Percentiles rank a stretch among this genome's conserved stretches.
Evolutionary conservation across 2,329 filamentous ascomycete species (phyloP).

Genomic region (Plenodomus lindquistii): DNA sequence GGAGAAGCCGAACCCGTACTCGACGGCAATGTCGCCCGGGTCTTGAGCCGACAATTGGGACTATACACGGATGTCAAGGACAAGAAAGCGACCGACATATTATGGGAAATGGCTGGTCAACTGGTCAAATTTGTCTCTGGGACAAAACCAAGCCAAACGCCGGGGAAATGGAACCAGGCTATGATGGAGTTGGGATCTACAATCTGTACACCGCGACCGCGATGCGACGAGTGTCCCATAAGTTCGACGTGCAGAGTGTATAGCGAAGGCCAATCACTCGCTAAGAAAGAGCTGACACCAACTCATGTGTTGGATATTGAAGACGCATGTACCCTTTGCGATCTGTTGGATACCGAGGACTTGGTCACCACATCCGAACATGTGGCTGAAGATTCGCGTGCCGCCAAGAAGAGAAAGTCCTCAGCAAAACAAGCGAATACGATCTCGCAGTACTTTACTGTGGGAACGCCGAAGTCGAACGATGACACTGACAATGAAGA

Average conservation of each 20-base stretch:
- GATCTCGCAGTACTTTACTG: slow-evolving; percentile 37
- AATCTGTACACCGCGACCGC: slow-evolving; percentile 62
- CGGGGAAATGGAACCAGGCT: slow-evolving; percentile 66
- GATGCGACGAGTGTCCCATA: slow-evolving; percentile 51
- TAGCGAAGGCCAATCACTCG: slow-evolving; percentile 32
- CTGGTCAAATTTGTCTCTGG: slow-evolving; percentile 58
- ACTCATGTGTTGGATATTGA: slow-evolving; percentile 30
- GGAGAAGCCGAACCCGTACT: slow-evolving; percentile 63
- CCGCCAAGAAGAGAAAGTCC: slow-evolving; percentile 30
- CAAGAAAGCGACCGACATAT: slow-evolving; percentile 56
- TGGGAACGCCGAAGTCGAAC: slow-evolving; percentile 18
- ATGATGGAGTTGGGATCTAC: slow-evolving; percentile 69
- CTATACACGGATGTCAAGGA: slow-evolving; percentile 61
- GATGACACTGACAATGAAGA: slow-evolving; percentile 12
- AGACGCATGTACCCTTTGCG: slow-evolving; percentile 36
- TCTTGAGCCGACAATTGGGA: slow-evolving; percentile 64
- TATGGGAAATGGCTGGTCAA: slow-evolving; percentile 63
- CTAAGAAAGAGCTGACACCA: slow-evolving; percentile 14
- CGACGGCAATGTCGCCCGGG: slow-evolving; percentile 66
- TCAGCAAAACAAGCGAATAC: slow-evolving; percentile 24
- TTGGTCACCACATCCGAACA: slow-evolving; percentile 24
- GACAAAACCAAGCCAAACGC: slow-evolving; percentile 46
- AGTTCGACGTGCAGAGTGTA: slow-evolving; percentile 37
- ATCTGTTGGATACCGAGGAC: slow-evolving; percentile 35
- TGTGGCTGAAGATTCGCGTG: slow-evolving; percentile 15